Evolutionary conservation across 179 eudicot genomes (phyloP), one percentile per base, ranked within the genome.

Genomic region (Spergularia azorica): DNA sequence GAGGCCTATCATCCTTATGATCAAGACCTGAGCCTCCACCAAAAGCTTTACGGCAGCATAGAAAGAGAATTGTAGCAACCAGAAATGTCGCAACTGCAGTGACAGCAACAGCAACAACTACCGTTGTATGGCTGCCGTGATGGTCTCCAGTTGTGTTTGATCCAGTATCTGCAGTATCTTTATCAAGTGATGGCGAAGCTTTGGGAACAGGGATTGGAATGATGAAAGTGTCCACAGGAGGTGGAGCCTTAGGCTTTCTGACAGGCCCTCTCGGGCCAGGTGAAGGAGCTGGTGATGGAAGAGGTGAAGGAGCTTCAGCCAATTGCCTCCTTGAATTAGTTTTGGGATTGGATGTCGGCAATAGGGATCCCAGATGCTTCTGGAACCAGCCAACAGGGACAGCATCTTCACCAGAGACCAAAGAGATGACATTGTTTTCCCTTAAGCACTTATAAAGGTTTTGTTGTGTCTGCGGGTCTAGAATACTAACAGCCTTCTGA

Each of bases 1-100:
- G 96, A 77, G 97, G 97, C 66, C 87, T 85, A 80, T 89, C 92
- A 74, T 95, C 96, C 70, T 85, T 95, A 80, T 56, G 83, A 62
- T 86, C 78, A 73, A 26, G 71, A 59, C 88, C 89, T 39, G 82
- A 78, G 62, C 81, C 59, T 78, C 66, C 66, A 21, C 85, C 63
- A 65, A 87, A 91, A 75, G 78, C 74, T 83, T 75, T 86, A 36
- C 79, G 78, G 58, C 83, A 91, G 89, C 89, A 90, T 7, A 77
- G 55, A 77, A 90, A 90, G 20, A 91, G 72, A 61, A 89, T 61
- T 38, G 80, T 74, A 48, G 87, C 91, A 81, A 89, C 38, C 70
- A 84, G 15, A 71, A 94, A 89, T n/a, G 94, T 87, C 18, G 82
- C 88, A 60, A 76, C 65, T 1, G 97, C 98, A 77, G 99, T 89